Evolutionary conservation across 176 grass and related monocot species (phyloP), one percentile per base, ranked within the genome.

Genomic region (Oryza officinalis): DNA sequence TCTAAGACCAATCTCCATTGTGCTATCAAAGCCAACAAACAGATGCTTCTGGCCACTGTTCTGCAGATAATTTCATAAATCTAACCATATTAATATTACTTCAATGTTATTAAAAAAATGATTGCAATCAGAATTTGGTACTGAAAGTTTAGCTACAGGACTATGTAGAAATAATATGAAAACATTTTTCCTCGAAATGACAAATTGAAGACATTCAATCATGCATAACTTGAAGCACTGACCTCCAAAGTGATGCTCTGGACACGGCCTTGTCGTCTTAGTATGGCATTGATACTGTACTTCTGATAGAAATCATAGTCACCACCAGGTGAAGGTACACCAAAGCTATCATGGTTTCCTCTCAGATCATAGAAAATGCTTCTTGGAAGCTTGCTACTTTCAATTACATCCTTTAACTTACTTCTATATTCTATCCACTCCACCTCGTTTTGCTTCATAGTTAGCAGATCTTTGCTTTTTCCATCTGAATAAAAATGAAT

Each of bases 331-430:
- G 47, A 66, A 9, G 87, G 87, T 70, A 98, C 85, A 71, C 96
- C 93, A 73, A 95, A 98, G 28, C 86, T 93, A 79, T 98, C 96
- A 65, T 98, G 96, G 67, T 95, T 98, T 77, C 93, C 96, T 86
- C 93, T 93, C 18, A 98, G 69, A 85, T 98, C 96, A 87, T 82
- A 98, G 77, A 98, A 98, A 74, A 85, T 92, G 66, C 74, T 89
- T 78, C 81, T 82, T 27, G 90, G 79, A 78, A 98, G 93, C 67
- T 87, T 73, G 83, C 96, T 98, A n/a, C 49, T 89, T 79, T 72
- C 65, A 74, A 95, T 78, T 40, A 94, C 75, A 88, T 90, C 89
- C 1, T 88, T 86, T 1, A 94, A 80, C 0, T 75, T 84, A 71
- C 68, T 89, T 84, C 83, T 65, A 11, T 95, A 95, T 77, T 95